Percentiles rank a stretch among this genome's conserved stretches.
Evolutionary conservation across 208 protist species (phyloP).

Genomic region (Tritrichomonas foetus): DNA sequence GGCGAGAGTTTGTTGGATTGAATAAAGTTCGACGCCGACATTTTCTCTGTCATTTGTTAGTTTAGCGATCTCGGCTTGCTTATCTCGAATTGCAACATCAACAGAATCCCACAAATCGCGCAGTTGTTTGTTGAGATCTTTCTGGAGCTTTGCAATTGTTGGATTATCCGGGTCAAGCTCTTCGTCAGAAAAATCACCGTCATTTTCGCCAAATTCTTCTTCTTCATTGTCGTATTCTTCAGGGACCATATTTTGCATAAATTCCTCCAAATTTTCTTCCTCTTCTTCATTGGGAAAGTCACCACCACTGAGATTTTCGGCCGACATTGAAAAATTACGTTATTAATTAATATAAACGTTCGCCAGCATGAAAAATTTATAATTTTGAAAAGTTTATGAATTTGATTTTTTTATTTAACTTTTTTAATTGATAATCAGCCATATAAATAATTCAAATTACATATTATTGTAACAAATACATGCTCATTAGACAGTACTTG

Average conservation of each 20-base stretch:
- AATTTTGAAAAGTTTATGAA: no score
- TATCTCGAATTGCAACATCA: constrained; percentile 16
- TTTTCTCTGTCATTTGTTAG: neutral
- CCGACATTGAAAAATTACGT: no score
- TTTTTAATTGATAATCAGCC: no score
- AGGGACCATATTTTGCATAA: neutral
- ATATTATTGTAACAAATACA: no score
- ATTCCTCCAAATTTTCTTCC: neutral
- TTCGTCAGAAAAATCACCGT: neutral
- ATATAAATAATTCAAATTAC: no score
- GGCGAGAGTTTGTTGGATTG: constrained; percentile 1
- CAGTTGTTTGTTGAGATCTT: neutral
- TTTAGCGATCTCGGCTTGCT: neutral
- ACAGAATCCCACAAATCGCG: neutral
- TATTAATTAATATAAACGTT: no score
- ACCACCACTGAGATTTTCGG: neutral
- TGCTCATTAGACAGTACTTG: no score
- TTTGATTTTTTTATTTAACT: no score
- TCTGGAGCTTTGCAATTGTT: neutral
- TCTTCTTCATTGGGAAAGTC: neutral
- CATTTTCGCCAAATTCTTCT: neutral
- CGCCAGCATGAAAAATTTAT: no score
- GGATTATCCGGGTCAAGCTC: constrained; percentile 1
- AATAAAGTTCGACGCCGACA: constrained; percentile 26
- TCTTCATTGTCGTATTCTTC: neutral